Percentiles rank a stretch among this genome's conserved stretches.
Evolutionary conservation across 805 yeast species (phyloP).

Genomic region (Kluyveromyces lactis): DNA sequence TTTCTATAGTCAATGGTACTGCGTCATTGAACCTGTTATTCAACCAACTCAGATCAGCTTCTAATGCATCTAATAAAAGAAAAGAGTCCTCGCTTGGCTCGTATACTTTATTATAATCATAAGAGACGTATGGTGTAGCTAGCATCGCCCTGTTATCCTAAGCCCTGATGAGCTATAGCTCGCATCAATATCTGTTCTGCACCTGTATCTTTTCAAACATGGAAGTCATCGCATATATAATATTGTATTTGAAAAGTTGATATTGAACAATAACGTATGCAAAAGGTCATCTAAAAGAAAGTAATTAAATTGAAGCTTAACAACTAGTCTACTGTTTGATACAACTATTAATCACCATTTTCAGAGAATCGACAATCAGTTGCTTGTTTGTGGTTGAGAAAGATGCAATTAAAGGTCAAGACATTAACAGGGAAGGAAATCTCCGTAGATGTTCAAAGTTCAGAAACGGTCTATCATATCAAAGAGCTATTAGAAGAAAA

Average conservation of each 20-base stretch:
- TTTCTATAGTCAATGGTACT: conserved; percentile 60
- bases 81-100: conserved; percentile 95
- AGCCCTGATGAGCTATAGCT: too few relatives aligned
- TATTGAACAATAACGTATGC: too few relatives aligned
- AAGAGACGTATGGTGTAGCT: conserved; percentile 63
- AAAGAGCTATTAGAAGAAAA: conserved; percentile 92
- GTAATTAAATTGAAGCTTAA: too few relatives aligned
- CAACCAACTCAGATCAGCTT: conserved; percentile 41
- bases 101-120: conserved; percentile 68
- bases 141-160: too few relatives aligned
- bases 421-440: conserved; percentile 31
- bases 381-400: neutral
- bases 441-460: conserved; percentile 26
- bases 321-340: too few relatives aligned
- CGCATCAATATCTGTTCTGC: too few relatives aligned
- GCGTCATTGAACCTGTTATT: conserved; percentile 18
- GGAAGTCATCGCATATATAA: too few relatives aligned
- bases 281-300: too few relatives aligned
- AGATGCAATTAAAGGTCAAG: conserved; percentile 22
- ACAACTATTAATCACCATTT: too few relatives aligned
- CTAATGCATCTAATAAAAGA: conserved; percentile 72
- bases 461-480: conserved; percentile 49
- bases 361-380: too few relatives aligned
- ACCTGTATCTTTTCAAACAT: too few relatives aligned
- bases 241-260: too few relatives aligned